These are phyloP conservation scores for Boletus barrowsii DNA, from an alignment of 768 basidiomycete species.

Conservation along the genomic window DNA sequence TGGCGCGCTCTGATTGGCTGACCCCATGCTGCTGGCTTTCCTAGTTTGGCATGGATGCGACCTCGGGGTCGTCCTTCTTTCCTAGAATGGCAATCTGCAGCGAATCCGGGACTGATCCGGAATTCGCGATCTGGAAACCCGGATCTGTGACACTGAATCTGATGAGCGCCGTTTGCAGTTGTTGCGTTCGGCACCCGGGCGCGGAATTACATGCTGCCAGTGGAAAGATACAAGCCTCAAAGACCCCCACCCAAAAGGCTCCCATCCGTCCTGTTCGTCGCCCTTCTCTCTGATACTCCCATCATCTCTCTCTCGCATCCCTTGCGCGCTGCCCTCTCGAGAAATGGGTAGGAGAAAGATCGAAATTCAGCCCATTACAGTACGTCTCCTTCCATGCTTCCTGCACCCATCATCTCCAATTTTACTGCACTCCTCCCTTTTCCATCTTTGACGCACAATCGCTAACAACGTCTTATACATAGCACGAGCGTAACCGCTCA, in stretches of 20 bases:
- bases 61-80: background rate
- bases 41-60: background rate
- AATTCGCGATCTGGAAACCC: slow-evolving; percentile 16
- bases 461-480: slow-evolving; percentile 42
- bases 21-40: no score
- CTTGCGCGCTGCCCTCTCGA: background rate
- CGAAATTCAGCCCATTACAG: slow-evolving; percentile 78
- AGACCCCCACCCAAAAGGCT: slow-evolving; percentile 32
- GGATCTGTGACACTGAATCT: slow-evolving; percentile 30
- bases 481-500: slow-evolving; percentile 90
- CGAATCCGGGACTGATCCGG: slow-evolving; percentile 33
- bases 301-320: slow-evolving; percentile 13
- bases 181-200: slow-evolving; percentile 38
- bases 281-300: slow-evolving; percentile 20
- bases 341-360: slow-evolving; percentile 77
- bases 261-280: slow-evolving; percentile 26
- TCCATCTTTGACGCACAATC: slow-evolving; percentile 31
- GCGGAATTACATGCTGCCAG: slow-evolving; percentile 36
- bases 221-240: slow-evolving; percentile 35
- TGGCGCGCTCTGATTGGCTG: background rate
- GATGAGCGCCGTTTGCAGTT: slow-evolving; percentile 36
- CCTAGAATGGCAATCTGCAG: background rate
- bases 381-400: slow-evolving; percentile 37
- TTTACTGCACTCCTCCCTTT: slow-evolving; percentile 26
- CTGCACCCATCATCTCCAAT: slow-evolving; percentile 24